Evolutionary conservation across 1,284 basidiomycete genomes (phyloP).

Genomic region (Melampsora occidentalis): DNA sequence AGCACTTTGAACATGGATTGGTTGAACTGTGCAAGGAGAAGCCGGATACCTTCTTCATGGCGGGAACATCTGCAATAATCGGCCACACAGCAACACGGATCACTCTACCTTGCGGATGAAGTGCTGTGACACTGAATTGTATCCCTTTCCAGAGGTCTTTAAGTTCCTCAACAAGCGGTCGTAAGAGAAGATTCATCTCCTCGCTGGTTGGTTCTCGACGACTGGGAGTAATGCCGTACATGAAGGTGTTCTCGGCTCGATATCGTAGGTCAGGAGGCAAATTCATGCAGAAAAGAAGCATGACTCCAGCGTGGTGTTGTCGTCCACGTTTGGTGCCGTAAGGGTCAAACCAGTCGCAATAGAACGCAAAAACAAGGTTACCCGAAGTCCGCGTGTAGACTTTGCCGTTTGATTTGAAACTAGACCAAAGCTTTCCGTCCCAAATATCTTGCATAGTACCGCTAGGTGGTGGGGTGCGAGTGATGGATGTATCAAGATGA

Average conservation of each 20-base stretch:
- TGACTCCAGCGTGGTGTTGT: background rate
- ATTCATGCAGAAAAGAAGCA: conserved; percentile 27
- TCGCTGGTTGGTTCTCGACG: background rate
- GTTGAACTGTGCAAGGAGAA: conserved; percentile 8
- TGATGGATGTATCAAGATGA: too few relatives aligned
- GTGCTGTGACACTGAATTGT: conserved; percentile 7
- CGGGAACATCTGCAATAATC: conserved; percentile 17
- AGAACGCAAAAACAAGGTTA: conserved; percentile 21
- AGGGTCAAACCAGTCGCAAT: conserved; percentile 35
- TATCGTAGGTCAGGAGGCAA: conserved; percentile 46
- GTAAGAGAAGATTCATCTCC: conserved; percentile 51
- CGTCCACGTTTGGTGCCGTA: conserved; percentile 17
- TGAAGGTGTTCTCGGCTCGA: too few relatives aligned
- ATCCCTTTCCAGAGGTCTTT: conserved; percentile 48
- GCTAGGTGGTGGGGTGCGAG: too few relatives aligned
- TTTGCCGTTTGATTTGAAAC: too few relatives aligned
- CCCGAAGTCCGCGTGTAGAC: background rate
- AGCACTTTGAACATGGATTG: conserved; percentile 8
- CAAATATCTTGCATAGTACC: conserved; percentile 18
- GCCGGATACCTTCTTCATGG: conserved; percentile 19
- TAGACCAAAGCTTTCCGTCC: conserved; percentile 16
- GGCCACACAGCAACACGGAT: conserved; percentile 10
- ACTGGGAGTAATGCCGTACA: too few relatives aligned
- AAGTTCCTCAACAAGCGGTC: conserved; percentile 52
- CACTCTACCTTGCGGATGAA: conserved; percentile 4